Evolutionary conservation across 768 basidiomycete species (phyloP).

Genomic region (Lactarius hatsudake): DNA sequence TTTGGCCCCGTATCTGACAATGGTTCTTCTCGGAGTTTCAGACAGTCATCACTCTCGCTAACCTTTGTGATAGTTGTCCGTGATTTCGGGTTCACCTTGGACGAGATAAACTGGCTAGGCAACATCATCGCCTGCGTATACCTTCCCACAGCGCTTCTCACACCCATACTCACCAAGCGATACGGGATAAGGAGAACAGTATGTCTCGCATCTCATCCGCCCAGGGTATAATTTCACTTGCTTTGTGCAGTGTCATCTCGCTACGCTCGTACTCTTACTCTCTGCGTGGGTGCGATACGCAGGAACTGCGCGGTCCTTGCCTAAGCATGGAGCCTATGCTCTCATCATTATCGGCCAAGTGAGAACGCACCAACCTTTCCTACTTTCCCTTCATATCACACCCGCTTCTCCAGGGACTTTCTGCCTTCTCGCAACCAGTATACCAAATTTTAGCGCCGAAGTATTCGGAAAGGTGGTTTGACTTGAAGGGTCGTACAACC

Average conservation of each 20-base stretch:
- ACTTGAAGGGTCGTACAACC: conserved; percentile 70
- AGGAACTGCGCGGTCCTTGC: conserved; percentile 56
- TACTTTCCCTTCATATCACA: not conserved
- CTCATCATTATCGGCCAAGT: conserved; percentile 75
- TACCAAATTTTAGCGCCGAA: conserved; percentile 78
- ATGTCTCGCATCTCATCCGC: conserved; percentile 32
- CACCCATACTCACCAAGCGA: conserved; percentile 55
- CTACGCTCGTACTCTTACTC: conserved; percentile 49
- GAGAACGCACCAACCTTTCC: conserved; percentile 12
- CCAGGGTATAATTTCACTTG: not conserved
- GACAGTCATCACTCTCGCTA: not conserved
- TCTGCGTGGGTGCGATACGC: conserved; percentile 78
- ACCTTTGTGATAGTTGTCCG: conserved; percentile 42
- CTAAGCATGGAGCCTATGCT: conserved; percentile 52
- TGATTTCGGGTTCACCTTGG: conserved; percentile 66
- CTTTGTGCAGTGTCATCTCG: conserved; percentile 59
- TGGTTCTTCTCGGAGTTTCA: conserved; percentile 40
- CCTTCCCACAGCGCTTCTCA: conserved; percentile 56
- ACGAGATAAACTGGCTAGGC: conserved; percentile 79
- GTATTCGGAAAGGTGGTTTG: conserved; percentile 85
- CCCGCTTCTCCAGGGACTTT: conserved; percentile 46
- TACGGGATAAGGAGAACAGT: conserved; percentile 66
- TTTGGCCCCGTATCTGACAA: conserved; percentile 79
- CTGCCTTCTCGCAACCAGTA: conserved; percentile 63
- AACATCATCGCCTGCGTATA: conserved; percentile 63